Percentiles rank a stretch among this genome's conserved stretches.
phyloP scores from a whole-genome alignment of 2,329 filamentous ascomycete genomes.

The Bipolaris sorokiniana region DNA sequence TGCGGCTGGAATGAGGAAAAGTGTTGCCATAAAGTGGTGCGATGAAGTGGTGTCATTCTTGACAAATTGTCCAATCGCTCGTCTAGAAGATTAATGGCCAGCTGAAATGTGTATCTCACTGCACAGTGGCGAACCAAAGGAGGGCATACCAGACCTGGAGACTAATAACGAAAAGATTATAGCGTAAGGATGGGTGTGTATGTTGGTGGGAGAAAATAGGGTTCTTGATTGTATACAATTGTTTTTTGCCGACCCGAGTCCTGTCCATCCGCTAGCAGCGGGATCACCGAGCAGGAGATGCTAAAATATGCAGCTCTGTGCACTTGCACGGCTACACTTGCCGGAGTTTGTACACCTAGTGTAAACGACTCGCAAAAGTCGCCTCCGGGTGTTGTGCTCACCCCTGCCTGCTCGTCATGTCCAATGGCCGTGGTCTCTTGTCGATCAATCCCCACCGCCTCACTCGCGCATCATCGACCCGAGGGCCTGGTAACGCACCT shows the following conservation, averaged over 20 bases:
- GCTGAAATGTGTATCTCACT: not conserved
- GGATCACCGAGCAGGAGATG: not conserved
- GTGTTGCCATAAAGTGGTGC: not conserved
- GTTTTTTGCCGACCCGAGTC: not conserved
- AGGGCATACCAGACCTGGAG: not conserved
- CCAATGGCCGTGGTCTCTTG: not conserved
- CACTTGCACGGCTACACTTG: not conserved
- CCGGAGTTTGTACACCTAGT: not conserved
- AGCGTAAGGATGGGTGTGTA: not conserved
- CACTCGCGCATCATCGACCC: slow-evolving; percentile 20
- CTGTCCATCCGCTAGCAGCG: not conserved
- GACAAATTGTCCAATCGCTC: not conserved
- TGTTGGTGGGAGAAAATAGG: not conserved
- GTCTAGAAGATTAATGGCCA: not conserved
- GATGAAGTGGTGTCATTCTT: not conserved
- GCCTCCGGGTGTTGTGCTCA: slow-evolving; percentile 5
- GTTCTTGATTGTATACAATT: not conserved
- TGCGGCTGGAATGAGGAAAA: not conserved
- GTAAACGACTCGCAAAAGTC: not conserved
- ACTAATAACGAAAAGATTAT: not conserved
- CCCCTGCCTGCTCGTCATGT: slow-evolving; percentile 2
- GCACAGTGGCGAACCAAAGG: not conserved
- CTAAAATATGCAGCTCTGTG: slow-evolving; percentile 1
- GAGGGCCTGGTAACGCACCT: slow-evolving; percentile 12
- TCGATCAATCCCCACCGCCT: slow-evolving; percentile 11